phyloP scores from a whole-genome alignment of 1,284 basidiomycete genomes.

The Kalmanozyma brasiliensis region DNA sequence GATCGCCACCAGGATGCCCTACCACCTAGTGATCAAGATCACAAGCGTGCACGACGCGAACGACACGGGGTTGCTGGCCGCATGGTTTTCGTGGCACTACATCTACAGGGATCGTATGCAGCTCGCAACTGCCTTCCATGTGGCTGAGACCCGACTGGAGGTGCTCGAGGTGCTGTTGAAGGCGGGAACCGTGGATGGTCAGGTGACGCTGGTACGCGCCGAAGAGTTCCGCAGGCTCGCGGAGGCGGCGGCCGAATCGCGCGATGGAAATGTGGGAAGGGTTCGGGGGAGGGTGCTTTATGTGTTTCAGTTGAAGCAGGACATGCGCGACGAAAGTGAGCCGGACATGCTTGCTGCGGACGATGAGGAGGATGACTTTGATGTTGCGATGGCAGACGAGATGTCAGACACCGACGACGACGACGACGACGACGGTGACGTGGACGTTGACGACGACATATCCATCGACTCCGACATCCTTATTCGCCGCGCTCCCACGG shows the following conservation, averaged over 20 bases:
- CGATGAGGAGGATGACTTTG: not conserved
- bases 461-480: not conserved
- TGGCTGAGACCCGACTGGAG: not conserved
- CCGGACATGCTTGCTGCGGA: not conserved
- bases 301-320: too few species aligned
- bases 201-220: not conserved
- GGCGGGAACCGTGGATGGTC: conserved; percentile 5
- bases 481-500: not conserved
- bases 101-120: not conserved
- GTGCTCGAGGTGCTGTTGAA: conserved; percentile 13
- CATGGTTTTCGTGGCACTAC: conserved; percentile 23
- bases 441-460: conserved; percentile 1
- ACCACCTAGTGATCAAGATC: too few species aligned
- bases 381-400: too few species aligned
- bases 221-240: not conserved
- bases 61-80: too few species aligned
- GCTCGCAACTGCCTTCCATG: conserved; percentile 4
- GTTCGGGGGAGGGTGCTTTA: too few species aligned
- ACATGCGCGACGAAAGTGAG: too few species aligned
- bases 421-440: not conserved
- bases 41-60: too few species aligned
- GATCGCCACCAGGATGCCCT: too few species aligned
- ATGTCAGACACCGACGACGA: not conserved
- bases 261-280: not conserved
- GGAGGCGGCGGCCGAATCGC: not conserved